Evolutionary conservation across 2,329 filamentous ascomycete species (phyloP), one percentile per base, ranked within the genome.

Genomic region (Cadophora malorum): DNA sequence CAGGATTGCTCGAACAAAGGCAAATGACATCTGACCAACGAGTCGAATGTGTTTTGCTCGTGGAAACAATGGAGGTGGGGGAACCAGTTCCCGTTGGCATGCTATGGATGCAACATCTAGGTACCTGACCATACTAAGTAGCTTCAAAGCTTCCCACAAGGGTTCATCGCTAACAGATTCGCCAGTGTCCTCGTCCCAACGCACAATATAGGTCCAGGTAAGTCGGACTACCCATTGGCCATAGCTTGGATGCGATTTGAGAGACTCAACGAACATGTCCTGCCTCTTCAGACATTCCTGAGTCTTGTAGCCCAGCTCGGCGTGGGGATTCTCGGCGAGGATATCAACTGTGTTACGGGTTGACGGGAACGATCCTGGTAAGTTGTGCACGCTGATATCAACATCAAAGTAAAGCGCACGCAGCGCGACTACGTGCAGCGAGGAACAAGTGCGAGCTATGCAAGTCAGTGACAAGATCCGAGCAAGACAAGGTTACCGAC

Each of bases 191-290:
- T n/a, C 4, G 28, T 47, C 50, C 9, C 31, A 33, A n/a, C 25
- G 19, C 21, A 19, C 41, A 33, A 64, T 47, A 55, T 56, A 53
- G 33, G 62, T 64, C 62, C 50, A 64, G 19, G 62, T 53, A 7
- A 64, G 23, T 31, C 38, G 33, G 10, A 45, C 28, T 23, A 64
- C 62, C 16, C n/a, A 21, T 2, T 16, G 4, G 47, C 49, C 62
- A 12, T 47, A 47, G 6, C 45, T 14, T 3, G 49, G 50, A 21
- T 45, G 49, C 12, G 47, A 1, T 25, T 47, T 56, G 14, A 64
- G 12, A 12, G 50, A 21, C 25, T 28, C 9, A 6, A 64, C 3
- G 14, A 64, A 64, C 21, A 45, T 21, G 1, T 45, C 28, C 12
- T 64, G 62, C 50, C 45, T n/a, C n/a, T n/a, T n/a, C n/a, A n/a